Evolutionary conservation across 805 yeast species (phyloP).

Genomic region (Wickerhamomyces chambardii): DNA sequence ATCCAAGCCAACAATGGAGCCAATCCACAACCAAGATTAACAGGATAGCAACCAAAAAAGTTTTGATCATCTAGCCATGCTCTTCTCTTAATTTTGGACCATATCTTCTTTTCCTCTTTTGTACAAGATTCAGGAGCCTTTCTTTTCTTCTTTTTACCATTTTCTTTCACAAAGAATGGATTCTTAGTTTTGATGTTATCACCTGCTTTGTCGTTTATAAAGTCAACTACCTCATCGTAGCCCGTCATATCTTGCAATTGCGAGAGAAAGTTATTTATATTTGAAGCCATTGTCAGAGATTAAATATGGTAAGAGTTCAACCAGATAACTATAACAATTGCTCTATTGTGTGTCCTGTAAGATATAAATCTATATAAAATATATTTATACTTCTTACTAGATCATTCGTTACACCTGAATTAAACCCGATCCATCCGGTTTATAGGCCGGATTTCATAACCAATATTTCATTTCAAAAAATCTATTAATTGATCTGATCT

Average conservation of each 20-base stretch:
- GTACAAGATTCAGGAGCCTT: slow-evolving; percentile 51
- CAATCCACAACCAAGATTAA: slow-evolving; percentile 70
- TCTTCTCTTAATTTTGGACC: slow-evolving; percentile 63
- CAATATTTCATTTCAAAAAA: too few species aligned
- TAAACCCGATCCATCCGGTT: too few species aligned
- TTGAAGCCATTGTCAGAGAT: slow-evolving; percentile 10
- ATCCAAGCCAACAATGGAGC: slow-evolving; percentile 65
- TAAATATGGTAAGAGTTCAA: too few species aligned
- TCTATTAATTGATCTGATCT: too few species aligned
- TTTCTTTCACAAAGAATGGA: slow-evolving; percentile 49
- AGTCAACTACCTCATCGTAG: slow-evolving; percentile 42
- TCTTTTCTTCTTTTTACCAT: slow-evolving; percentile 48
- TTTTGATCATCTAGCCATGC: slow-evolving; percentile 90
- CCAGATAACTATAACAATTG: too few species aligned
- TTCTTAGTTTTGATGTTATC: slow-evolving; percentile 55
- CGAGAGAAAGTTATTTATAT: slow-evolving; percentile 14
- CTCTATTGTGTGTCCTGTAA: too few species aligned
- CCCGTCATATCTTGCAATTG: slow-evolving; percentile 47
- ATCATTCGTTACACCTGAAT: too few species aligned
- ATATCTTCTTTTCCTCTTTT: slow-evolving; percentile 51
- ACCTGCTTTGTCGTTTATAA: slow-evolving; percentile 59
- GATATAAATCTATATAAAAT: too few species aligned
- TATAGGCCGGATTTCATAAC: too few species aligned
- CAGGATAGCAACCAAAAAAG: slow-evolving; percentile 68
- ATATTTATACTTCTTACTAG: too few species aligned